Conservation (phyloP, 768 basidiomycete species). For the Podaxis pistillaris region DNA sequence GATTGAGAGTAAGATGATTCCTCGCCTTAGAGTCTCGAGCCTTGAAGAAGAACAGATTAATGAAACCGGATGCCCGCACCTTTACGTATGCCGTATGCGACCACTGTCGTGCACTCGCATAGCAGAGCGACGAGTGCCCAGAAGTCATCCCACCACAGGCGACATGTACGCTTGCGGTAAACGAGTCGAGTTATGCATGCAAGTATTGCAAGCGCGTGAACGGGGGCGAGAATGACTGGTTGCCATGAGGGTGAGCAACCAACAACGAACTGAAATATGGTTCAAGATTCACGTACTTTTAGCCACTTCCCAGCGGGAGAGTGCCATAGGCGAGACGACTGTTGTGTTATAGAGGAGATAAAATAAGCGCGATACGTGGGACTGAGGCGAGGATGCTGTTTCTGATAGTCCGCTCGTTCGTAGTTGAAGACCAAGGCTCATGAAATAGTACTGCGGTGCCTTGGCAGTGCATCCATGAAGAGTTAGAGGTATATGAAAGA, state of each 20-base stretch:
- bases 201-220: slow-evolving; percentile 20
- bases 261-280: no score
- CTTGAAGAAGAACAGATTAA: slow-evolving; percentile 11
- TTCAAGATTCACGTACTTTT: neutral
- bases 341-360: no score
- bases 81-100: slow-evolving; percentile 11
- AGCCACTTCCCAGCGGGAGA: no score
- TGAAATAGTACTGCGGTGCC: no score
- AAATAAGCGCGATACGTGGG: no score
- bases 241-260: neutral
- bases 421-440: neutral
- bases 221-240: neutral
- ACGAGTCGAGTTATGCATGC: slow-evolving; percentile 22
- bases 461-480: neutral
- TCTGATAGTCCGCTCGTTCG: neutral
- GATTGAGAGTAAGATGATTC: neutral
- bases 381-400: neutral
- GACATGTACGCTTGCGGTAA: slow-evolving; percentile 21
- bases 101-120: slow-evolving; percentile 14
- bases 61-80: neutral
- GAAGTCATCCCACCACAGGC: slow-evolving; percentile 31
- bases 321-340: no score
- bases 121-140: slow-evolving; percentile 25
- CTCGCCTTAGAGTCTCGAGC: no score
- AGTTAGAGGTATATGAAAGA: neutral